Conservation (phyloP, 176 grass and related monocot species). For the Bonia amplexicaulis region DNA sequence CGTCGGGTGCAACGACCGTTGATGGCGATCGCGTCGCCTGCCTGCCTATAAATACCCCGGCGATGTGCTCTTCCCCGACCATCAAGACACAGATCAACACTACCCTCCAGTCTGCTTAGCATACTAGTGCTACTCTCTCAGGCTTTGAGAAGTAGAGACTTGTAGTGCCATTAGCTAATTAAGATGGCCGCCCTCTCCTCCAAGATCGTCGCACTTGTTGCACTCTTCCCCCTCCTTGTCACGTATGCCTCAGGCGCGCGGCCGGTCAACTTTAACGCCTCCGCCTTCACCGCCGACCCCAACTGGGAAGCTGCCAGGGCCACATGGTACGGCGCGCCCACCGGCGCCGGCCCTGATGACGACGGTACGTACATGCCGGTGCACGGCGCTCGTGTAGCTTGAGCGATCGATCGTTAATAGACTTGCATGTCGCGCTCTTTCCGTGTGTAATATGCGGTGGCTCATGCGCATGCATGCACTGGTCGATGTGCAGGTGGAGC, state of each 20-base stretch:
- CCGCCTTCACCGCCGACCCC: conserved; percentile 40
- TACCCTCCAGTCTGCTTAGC: conserved; percentile 2
- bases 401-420: neutral
- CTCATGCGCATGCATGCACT: neutral
- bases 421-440: neutral
- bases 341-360: conserved; percentile 56
- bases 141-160: neutral
- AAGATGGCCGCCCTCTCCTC: neutral
- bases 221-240: conserved; percentile 24
- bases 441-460: neutral
- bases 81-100: conserved; percentile 16
- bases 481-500: conserved; percentile 40
- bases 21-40: conserved; percentile 28
- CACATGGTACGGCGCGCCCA: conserved; percentile 70
- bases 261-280: neutral
- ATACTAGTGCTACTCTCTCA: neutral
- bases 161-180: neutral
- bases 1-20: conserved; percentile 44
- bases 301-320: conserved; percentile 47
- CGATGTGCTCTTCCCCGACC: conserved; percentile 16
- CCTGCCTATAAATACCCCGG: conserved; percentile 36
- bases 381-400: neutral
- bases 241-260: neutral
- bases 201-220: neutral
- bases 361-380: conserved; percentile 21